Evolutionary conservation across 495 filamentous ascomycete genomes (phyloP), one percentile per base, ranked within the genome.

Genomic region (Talaromyces adpressus): DNA sequence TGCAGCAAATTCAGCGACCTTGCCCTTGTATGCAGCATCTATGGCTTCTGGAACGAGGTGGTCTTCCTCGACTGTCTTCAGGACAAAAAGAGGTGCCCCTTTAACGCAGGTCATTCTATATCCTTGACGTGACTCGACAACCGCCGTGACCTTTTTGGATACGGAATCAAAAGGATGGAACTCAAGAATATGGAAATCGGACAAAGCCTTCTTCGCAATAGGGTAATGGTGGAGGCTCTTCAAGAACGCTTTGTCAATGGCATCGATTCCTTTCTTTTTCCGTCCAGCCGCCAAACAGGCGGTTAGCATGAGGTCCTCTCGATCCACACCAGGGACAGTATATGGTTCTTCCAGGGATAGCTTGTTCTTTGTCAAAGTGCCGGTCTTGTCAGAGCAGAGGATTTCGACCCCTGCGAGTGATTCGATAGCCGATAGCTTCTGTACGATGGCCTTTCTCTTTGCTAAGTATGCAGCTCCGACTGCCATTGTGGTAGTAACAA

Each of bases 401-500:
- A 97, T 93, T 74, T 96, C 89, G 62, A 93, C 92, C 80, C 91
- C 92, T 69, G 92, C 92, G 61, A 97, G 81, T 16, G 92, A 97
- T 78, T 97, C 92, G 63, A 97, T 97, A 57, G 92, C 92, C 29
- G 89, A 91, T 32, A 97, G 86, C 81, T 92, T 95, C 77, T 95
- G 92, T 64, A 97, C 92, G 71, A 97, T 95, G 57, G 92, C 92
- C 77, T 92, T 86, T 78, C 91, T 91, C 76, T 90, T 91, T 67
- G 92, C 92, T 64, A 97, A 83, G 72, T 94, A 93, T 57, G 89
- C 87, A 68, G 92, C 92, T 75, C 92, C 92, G 69, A 97, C 92
- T 77, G 92, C 92, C 91, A 97, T 92, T 72, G 92, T 97, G 62
- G 92, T 97, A 67, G 92, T 96, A 69, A 95, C 92, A 75, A 97